A percentile compares a stretch with the other conserved stretches of the same genome.
phyloP scores from a whole-genome alignment of 306 rosid genomes.

The Carpinus viminea region DNA sequence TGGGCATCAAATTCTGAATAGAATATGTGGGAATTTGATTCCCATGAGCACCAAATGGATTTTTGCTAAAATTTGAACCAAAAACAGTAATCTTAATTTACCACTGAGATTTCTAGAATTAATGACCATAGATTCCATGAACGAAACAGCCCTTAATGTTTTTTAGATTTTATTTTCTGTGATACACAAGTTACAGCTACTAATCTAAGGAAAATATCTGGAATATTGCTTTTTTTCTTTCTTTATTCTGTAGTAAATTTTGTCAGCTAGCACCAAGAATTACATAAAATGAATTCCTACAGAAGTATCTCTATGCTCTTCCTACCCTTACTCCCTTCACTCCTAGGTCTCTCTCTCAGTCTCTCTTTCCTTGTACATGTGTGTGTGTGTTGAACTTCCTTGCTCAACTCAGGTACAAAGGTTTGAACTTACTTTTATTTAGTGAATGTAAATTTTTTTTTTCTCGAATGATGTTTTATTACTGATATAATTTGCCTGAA shows the following conservation, averaged over 20 bases:
- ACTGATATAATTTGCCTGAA: not conserved
- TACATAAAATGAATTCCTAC: not conserved
- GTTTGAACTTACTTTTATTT: not conserved
- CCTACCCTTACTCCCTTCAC: not conserved
- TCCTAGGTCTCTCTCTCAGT: not conserved
- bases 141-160: not conserved
- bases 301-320: not conserved
- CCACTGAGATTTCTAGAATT: not conserved
- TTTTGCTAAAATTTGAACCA: not conserved
- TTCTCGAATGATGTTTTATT: not conserved
- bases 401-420: too few species aligned
- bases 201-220: not conserved
- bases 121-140: not conserved
- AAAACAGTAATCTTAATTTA: not conserved
- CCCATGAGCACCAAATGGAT: not conserved
- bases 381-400: not conserved
- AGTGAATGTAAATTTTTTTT: not conserved
- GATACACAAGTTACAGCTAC: not conserved
- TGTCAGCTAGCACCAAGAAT: not conserved
- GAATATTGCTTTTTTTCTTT: not conserved
- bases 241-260: slow-evolving; percentile 1
- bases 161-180: not conserved
- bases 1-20: not conserved
- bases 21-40: not conserved
- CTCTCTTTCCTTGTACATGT: not conserved